A percentile compares a stretch with the other conserved stretches of the same genome.
Evolutionary conservation across 2,329 filamentous ascomycete species (phyloP).

Genomic region (Neofusicoccum sp.): DNA sequence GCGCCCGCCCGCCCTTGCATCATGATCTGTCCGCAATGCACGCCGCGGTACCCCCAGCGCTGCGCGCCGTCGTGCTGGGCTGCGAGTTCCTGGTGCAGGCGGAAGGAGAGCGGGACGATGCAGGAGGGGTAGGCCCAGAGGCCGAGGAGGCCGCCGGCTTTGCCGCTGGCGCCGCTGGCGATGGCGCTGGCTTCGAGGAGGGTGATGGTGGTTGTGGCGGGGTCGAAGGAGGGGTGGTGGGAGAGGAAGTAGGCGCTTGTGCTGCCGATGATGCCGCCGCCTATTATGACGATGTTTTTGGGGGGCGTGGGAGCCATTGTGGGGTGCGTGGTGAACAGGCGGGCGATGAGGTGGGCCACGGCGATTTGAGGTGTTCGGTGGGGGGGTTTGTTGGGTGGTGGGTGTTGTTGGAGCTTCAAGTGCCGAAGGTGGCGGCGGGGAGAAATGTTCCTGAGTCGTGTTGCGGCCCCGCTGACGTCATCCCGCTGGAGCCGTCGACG

Average conservation of each 20-base stretch:
- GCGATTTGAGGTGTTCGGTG: background rate
- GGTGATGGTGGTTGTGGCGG: constrained; percentile 72
- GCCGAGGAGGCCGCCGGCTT: constrained; percentile 86
- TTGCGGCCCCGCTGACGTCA: constrained; percentile 5
- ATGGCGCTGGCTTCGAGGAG: constrained; percentile 83
- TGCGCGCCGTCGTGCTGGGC: constrained; percentile 74
- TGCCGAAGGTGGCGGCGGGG: too few relatives aligned
- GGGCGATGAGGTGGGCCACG: constrained; percentile 1
- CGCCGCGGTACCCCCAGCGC: constrained; percentile 80
- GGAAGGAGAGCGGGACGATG: constrained; percentile 83
- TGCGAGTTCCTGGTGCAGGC: constrained; percentile 79
- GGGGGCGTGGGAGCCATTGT: constrained; percentile 8
- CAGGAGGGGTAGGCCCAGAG: constrained; percentile 86
- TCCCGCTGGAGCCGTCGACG: too few relatives aligned
- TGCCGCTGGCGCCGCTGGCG: constrained; percentile 89
- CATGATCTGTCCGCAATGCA: constrained; percentile 70
- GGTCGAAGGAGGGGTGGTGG: constrained; percentile 77
- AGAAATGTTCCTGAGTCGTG: constrained; percentile 1
- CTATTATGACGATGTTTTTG: constrained; percentile 20
- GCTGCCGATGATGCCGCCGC: constrained; percentile 85
- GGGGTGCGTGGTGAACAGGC: background rate
- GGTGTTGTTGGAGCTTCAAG: background rate
- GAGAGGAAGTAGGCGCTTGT: constrained; percentile 91
- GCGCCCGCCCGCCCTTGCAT: constrained; percentile 46
- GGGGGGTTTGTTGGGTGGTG: background rate